These are phyloP conservation scores for Penicillium turbatum DNA, from an alignment of 495 filamentous ascomycete species.

Conservation along the genomic window DNA sequence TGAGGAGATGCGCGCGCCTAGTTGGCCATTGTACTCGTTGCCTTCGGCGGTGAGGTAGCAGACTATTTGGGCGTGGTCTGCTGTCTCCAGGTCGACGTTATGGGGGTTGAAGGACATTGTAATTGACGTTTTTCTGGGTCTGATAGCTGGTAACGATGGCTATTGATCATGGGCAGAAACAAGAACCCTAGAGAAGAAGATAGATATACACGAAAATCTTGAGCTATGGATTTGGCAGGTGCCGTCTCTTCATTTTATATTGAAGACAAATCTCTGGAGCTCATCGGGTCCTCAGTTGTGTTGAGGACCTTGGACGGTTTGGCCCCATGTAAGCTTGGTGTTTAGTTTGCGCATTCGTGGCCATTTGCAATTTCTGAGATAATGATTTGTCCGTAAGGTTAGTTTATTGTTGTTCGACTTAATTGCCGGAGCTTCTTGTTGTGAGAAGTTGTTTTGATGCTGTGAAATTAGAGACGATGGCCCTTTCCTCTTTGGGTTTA, in stretches of 20 bases:
- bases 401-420: too few relatives aligned
- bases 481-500: too few relatives aligned
- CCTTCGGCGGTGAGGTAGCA: constrained; percentile 33
- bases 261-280: constrained; percentile 1
- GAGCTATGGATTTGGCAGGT: constrained; percentile 2
- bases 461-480: too few relatives aligned
- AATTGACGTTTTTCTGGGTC: background rate
- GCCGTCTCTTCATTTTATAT: constrained; percentile 17
- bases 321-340: constrained; percentile 9
- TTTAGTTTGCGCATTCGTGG: constrained; percentile 1
- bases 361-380: too few relatives aligned
- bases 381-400: too few relatives aligned
- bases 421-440: too few relatives aligned
- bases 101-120: constrained; percentile 35
- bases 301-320: constrained; percentile 23
- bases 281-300: constrained; percentile 14
- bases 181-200: background rate
- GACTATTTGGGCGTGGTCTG: constrained; percentile 30
- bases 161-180: background rate
- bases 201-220: background rate
- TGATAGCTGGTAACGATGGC: background rate
- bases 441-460: too few relatives aligned
- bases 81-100: constrained; percentile 37
- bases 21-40: constrained; percentile 43
- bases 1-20: constrained; percentile 42